Evolutionary conservation across 2,329 filamentous ascomycete genomes (phyloP).

Genomic region (Calonectria leucothoes): DNA sequence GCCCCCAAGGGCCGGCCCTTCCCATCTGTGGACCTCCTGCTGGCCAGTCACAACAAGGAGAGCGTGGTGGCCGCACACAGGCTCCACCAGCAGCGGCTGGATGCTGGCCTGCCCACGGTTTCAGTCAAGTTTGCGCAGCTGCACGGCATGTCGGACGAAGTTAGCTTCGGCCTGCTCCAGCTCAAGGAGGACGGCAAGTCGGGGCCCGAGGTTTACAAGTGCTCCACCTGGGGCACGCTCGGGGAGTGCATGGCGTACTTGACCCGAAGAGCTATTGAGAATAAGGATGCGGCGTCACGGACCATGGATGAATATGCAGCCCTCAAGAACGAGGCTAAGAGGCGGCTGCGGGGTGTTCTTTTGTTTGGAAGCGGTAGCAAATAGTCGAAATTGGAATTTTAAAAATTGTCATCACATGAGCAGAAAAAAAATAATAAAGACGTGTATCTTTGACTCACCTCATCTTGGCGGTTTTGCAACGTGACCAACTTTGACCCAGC

Average conservation of each 20-base stretch:
- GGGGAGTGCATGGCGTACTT: constrained; percentile 54
- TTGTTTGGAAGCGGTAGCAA: not conserved
- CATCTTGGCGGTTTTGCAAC: not conserved
- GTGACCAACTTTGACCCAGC: not conserved
- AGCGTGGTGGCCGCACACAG: constrained; percentile 55
- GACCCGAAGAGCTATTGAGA: constrained; percentile 51
- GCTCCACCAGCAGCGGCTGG: constrained; percentile 56
- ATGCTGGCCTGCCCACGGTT: constrained; percentile 46
- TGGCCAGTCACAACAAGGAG: constrained; percentile 64
- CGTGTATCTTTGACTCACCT: not conserved
- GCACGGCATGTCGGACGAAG: constrained; percentile 68
- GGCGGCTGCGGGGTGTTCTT: constrained; percentile 44
- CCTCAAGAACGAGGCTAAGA: constrained; percentile 43
- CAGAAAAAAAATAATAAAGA: not conserved
- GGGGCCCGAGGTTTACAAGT: constrained; percentile 52
- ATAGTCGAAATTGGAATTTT: not conserved
- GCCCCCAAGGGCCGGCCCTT: constrained; percentile 48
- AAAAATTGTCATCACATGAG: not conserved
- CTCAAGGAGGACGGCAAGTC: constrained; percentile 39
- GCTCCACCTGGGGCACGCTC: constrained; percentile 53
- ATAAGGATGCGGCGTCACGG: constrained; percentile 50
- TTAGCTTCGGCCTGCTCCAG: constrained; percentile 61
- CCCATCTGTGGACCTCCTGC: constrained; percentile 59
- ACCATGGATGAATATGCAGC: constrained; percentile 46
- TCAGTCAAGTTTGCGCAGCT: constrained; percentile 63